Percentiles rank a stretch among this genome's conserved stretches.
Evolutionary conservation across 2,329 filamentous ascomycete genomes (phyloP).

Genomic region (Epichloe uncinata): DNA sequence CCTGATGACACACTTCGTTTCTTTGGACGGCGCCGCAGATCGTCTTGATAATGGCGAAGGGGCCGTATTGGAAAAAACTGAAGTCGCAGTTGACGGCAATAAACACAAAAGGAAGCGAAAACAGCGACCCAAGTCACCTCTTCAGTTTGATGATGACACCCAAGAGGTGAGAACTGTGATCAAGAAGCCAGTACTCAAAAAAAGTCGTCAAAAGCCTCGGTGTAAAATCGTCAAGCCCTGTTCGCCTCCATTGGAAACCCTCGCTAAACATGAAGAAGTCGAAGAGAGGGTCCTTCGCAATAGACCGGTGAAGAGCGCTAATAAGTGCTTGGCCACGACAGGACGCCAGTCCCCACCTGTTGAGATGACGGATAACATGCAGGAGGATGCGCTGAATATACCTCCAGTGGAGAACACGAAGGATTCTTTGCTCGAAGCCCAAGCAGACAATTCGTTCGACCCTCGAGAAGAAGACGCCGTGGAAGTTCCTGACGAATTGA

Average conservation of each 20-base stretch:
- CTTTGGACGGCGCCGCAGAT: background rate
- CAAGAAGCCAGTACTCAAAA: constrained; percentile 1
- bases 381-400: background rate
- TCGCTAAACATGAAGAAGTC: background rate
- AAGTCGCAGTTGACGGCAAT: background rate
- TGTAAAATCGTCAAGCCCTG: background rate
- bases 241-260: background rate
- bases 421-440: background rate
- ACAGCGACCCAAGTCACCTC: constrained; percentile 21
- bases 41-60: background rate
- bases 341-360: background rate
- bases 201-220: background rate
- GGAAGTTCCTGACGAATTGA: background rate
- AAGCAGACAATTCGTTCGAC: background rate
- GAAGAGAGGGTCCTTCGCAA: background rate
- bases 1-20: background rate
- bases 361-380: background rate
- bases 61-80: background rate
- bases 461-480: background rate
- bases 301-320: too few relatives aligned
- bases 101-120: constrained; percentile 13
- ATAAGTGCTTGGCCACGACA: background rate
- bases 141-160: constrained; percentile 20
- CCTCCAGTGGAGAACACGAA: background rate
- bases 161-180: constrained; percentile 11